A percentile compares a stretch with the other conserved stretches of the same genome.
These are phyloP conservation scores for Aspergillus egyptiacus DNA, from an alignment of 495 filamentous ascomycete species.

Conservation along the genomic window DNA sequence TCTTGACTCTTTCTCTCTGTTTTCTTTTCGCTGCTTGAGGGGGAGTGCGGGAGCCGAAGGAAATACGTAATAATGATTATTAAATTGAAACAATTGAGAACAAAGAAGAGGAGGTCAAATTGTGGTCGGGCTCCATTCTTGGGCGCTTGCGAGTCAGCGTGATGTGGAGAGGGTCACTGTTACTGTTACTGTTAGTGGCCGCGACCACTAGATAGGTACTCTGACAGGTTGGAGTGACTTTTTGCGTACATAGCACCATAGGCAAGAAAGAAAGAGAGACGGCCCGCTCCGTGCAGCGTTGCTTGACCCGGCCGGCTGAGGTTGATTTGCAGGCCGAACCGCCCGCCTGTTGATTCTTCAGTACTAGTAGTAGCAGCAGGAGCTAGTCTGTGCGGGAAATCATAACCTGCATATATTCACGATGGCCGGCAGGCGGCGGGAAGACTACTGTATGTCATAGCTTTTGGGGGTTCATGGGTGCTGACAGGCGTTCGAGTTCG, in stretches of 20 bases:
- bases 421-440: background rate
- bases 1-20: background rate
- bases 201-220: too few species aligned
- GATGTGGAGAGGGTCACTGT: too few species aligned
- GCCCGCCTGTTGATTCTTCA: conserved; percentile 2
- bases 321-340: conserved; percentile 1
- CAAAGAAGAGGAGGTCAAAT: background rate
- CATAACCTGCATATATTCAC: background rate
- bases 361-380: too few species aligned
- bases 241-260: background rate
- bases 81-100: too few species aligned
- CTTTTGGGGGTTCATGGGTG: background rate
- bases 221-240: background rate
- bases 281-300: conserved; percentile 23
- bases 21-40: background rate
- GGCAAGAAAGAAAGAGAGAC: conserved; percentile 7
- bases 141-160: too few species aligned
- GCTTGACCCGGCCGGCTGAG: conserved; percentile 9
- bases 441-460: conserved; percentile 3
- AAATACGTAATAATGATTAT: background rate
- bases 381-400: background rate
- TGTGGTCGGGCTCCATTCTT: too few species aligned
- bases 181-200: too few species aligned
- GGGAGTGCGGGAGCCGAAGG: too few species aligned
- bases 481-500: conserved; percentile 6